phyloP scores from a whole-genome alignment of 2,329 filamentous ascomycete genomes.

The Aspergillus fumigatus region DNA sequence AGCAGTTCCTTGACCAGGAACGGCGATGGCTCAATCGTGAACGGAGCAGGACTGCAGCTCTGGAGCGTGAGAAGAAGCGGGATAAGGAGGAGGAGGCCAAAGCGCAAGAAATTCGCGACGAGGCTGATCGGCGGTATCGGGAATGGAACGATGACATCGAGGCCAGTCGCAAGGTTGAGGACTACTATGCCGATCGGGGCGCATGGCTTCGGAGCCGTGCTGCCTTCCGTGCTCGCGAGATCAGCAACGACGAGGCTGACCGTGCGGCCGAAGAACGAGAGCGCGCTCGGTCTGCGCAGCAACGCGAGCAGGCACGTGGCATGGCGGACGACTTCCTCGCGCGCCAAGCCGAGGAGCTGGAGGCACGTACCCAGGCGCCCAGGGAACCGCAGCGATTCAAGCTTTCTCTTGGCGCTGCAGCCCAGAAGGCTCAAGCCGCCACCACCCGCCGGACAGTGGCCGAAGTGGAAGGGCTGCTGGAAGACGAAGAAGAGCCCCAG shows the following conservation, averaged over 20 bases:
- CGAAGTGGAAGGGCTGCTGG: constrained; percentile 88
- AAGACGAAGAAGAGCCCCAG: constrained; percentile 86
- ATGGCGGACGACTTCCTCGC: constrained; percentile 90
- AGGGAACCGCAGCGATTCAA: constrained; percentile 74
- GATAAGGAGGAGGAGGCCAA: constrained; percentile 70
- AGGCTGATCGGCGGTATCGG: constrained; percentile 65
- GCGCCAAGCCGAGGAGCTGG: constrained; percentile 73
- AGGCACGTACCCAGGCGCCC: constrained; percentile 39
- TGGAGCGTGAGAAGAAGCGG: constrained; percentile 78
- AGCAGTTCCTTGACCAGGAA: constrained; percentile 78
- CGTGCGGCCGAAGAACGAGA: constrained; percentile 74
- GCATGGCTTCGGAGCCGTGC: constrained; percentile 80
- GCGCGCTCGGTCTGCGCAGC: constrained; percentile 61
- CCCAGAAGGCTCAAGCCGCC: constrained; percentile 63
- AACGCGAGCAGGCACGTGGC: constrained; percentile 72
- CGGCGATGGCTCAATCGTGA: constrained; percentile 89
- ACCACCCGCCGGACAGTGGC: constrained; percentile 73
- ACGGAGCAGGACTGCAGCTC: constrained; percentile 72
- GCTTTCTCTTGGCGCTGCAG: constrained; percentile 82
- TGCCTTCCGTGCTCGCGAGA: constrained; percentile 68
- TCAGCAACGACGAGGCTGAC: constrained; percentile 74
- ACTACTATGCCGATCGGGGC: constrained; percentile 83
- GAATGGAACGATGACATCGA: constrained; percentile 93
- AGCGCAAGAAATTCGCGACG: constrained; percentile 58
- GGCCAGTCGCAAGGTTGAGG: constrained; percentile 62